Evolutionary conservation across 768 basidiomycete genomes (phyloP), one percentile per base, ranked within the genome.

Genomic region (Xerocomellus chrysenteron): DNA sequence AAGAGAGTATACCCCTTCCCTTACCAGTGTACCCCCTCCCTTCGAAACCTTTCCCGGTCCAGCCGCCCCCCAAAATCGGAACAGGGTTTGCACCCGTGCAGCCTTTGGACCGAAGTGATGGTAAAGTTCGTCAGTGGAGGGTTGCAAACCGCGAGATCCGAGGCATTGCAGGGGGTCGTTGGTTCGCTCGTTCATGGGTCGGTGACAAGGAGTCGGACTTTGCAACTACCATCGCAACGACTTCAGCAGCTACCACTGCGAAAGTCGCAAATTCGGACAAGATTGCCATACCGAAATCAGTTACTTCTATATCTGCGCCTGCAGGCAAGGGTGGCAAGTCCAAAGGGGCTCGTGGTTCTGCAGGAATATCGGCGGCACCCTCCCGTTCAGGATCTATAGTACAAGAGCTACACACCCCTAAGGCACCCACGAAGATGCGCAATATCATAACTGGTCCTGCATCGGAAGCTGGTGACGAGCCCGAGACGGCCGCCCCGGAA

Each of bases 111-210:
- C 85, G 82, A 65, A 81, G 75, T 24, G 76, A 77, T 17, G 80
- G 77, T 47, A 82, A 83, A 62, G 82, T 82, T 26, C 82, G 90
- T 32, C 84, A 81, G 55, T 92, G 90, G 90, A 82, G 88, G 39
- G 66, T 80, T 41, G 89, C 88, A 9, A 80, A 86, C 54, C 82
- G 90, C 41, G 90, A 92, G 72, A 83, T 92, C 50, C 79, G 88
- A 37, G 90, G 90, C 8, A 90, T 92, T 50, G 90, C 86, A 19
- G 90, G 90, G 13, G 90, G 90, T 1, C 82, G 90, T 40, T 92
- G 90, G 90, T 86, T 91, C 61, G 74, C 84, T 7, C 81, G 80
- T 33, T 74, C 87, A n/a, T 92, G 89, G 89, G 87, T 90, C n/a
- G 90, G 90, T 24, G 86, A 85, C 58, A 90, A 88, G 69, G 88